phyloP scores from a whole-genome alignment of 352 stramenopile genomes.

The Globisporangium splendens region DNA sequence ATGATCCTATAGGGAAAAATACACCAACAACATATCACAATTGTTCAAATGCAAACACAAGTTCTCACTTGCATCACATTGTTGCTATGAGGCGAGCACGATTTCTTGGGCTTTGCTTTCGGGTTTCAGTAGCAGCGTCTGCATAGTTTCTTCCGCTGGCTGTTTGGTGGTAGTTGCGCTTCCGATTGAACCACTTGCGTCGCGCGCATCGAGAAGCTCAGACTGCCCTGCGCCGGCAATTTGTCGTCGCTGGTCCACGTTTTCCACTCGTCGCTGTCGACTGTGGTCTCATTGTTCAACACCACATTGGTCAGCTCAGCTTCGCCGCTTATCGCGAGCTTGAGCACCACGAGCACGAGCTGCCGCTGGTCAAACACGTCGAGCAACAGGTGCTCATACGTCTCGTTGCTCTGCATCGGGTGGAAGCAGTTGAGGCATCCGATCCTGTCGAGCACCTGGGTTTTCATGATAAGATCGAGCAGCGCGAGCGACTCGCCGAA shows the following conservation, averaged over 20 bases:
- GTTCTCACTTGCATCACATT: neutral
- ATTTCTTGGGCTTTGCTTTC: constrained; percentile 45
- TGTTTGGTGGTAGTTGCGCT: constrained; percentile 40
- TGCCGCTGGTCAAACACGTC: constrained; percentile 53
- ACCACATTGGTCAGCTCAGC: constrained; percentile 43
- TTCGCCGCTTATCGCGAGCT: constrained; percentile 39
- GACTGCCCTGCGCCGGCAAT: constrained; percentile 30
- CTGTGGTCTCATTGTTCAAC: constrained; percentile 34
- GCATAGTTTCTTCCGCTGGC: constrained; percentile 59
- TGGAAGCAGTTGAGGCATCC: constrained; percentile 64
- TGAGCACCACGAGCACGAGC: constrained; percentile 49
- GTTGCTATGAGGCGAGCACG: neutral
- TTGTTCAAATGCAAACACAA: neutral
- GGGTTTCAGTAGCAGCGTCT: constrained; percentile 54
- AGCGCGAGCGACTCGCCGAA: constrained; percentile 61
- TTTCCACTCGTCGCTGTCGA: constrained; percentile 53
- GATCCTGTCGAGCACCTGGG: constrained; percentile 58
- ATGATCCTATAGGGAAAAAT: neutral
- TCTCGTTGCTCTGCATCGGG: constrained; percentile 50
- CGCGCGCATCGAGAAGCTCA: constrained; percentile 48
- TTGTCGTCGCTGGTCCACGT: constrained; percentile 54
- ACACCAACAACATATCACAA: neutral
- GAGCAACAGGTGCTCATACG: constrained; percentile 45
- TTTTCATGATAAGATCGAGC: constrained; percentile 59
- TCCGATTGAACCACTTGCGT: constrained; percentile 39